phyloP scores from a whole-genome alignment of 164 flowering plant species.

The Santalum album region DNA sequence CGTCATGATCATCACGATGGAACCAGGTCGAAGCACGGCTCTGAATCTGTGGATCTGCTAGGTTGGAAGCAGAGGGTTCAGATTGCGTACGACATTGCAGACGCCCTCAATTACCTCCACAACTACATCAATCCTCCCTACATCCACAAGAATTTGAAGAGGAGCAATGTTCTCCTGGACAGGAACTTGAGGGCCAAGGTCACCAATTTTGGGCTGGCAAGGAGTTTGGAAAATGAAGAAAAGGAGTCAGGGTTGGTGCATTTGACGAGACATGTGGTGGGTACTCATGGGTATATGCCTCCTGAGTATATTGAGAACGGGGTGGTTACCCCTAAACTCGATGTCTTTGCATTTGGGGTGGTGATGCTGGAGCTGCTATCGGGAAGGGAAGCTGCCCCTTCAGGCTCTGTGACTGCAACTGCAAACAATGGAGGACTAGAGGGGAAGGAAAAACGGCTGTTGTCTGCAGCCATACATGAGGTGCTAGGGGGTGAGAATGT shows the following conservation, averaged over 20 bases:
- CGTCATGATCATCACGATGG: neutral
- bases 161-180: constrained; percentile 58
- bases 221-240: constrained; percentile 35
- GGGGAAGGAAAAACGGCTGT: constrained; percentile 20
- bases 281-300: constrained; percentile 71
- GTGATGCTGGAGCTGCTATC: constrained; percentile 59
- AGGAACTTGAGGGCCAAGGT: constrained; percentile 64
- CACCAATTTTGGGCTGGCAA: constrained; percentile 45
- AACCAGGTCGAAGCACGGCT: no score
- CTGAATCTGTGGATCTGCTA: no score
- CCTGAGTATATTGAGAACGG: constrained; percentile 83
- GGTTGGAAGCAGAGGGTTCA: constrained; percentile 59
- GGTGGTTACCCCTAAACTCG: constrained; percentile 60
- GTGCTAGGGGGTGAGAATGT: constrained; percentile 33
- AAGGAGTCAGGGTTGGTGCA: constrained; percentile 23
- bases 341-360: constrained; percentile 76
- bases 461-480: constrained; percentile 27
- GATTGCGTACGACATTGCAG: constrained; percentile 61
- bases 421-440: constrained; percentile 7
- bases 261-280: constrained; percentile 49
- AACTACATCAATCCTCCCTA: constrained; percentile 51
- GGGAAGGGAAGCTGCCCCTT: constrained; percentile 38
- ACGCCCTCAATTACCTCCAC: constrained; percentile 75
- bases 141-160: constrained; percentile 63
- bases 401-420: no score